phyloP scores from a whole-genome alignment of 306 rosid species.

The Mimosa pudica region DNA sequence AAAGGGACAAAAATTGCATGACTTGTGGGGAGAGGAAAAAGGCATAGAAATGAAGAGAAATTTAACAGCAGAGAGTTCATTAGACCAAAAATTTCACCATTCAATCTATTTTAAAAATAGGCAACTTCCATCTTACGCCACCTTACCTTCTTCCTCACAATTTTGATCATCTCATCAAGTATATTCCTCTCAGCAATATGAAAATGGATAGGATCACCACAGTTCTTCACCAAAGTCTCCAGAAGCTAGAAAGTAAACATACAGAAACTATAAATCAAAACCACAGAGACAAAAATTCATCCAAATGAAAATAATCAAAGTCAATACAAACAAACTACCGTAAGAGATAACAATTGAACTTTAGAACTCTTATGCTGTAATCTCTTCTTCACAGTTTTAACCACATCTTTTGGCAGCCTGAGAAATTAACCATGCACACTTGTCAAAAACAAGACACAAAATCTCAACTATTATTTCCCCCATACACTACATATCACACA shows the following conservation, averaged over 20 bases:
- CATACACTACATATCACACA: conserved; percentile 11
- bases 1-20: not conserved
- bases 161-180: conserved; percentile 92
- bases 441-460: conserved; percentile 35
- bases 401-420: conserved; percentile 99
- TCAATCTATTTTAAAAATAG: not conserved
- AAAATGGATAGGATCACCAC: conserved; percentile 87
- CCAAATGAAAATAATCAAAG: conserved; percentile 16
- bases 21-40: not conserved
- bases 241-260: conserved; percentile 63
- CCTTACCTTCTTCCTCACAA: conserved; percentile 91
- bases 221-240: conserved; percentile 99
- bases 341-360: conserved; percentile 82
- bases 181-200: conserved; percentile 90
- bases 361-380: conserved; percentile 88
- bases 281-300: conserved; percentile 26
- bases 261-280: conserved; percentile 41
- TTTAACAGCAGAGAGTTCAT: conserved; percentile 5
- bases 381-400: conserved; percentile 91
- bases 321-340: conserved; percentile 53
- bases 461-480: not conserved
- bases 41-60: conserved; percentile 1
- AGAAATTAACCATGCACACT: conserved; percentile 27
- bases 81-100: not conserved
- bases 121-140: conserved; percentile 6